phyloP scores from a whole-genome alignment of 192 early-diverging fungal species.

The Coemansia sp. region DNA sequence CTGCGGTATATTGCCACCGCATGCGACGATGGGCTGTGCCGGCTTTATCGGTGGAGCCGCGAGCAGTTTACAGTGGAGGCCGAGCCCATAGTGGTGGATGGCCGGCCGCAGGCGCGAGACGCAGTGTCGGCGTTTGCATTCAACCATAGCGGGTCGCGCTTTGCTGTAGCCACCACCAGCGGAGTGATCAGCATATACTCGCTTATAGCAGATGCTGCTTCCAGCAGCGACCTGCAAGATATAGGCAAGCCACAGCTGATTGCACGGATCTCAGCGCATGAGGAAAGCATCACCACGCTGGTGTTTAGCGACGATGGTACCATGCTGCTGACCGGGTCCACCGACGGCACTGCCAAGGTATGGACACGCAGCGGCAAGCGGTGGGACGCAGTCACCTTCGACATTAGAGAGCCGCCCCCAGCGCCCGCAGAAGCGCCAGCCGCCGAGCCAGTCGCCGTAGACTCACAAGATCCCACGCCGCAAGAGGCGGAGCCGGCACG shows the following conservation, averaged over 20 bases:
- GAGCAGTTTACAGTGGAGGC: conserved; percentile 56
- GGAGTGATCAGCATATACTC: conserved; percentile 76
- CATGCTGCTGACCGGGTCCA: conserved; percentile 67
- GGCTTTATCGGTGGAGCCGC: conserved; percentile 72
- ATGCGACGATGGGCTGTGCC: conserved; percentile 66
- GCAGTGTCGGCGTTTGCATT: conserved; percentile 62
- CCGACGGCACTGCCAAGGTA: conserved; percentile 75
- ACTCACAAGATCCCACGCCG: not conserved
- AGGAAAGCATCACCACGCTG: conserved; percentile 70
- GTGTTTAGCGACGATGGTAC: conserved; percentile 69
- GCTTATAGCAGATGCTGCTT: conserved; percentile 53
- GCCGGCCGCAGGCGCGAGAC: conserved; percentile 55
- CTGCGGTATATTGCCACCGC: conserved; percentile 69
- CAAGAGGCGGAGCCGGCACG: conserved; percentile 12
- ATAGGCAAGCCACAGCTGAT: conserved; percentile 47
- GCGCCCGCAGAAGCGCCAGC: not conserved
- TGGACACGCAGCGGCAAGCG: conserved; percentile 53
- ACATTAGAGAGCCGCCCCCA: conserved; percentile 31
- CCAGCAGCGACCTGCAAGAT: not conserved
- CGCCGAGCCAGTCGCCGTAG: not conserved
- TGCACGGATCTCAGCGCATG: conserved; percentile 66
- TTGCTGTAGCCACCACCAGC: conserved; percentile 75
- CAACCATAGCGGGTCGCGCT: conserved; percentile 72
- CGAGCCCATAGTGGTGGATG: conserved; percentile 56
- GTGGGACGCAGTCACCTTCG: conserved; percentile 60